These are phyloP conservation scores for Eucalyptus decipiens DNA, from an alignment of 345 rosid species.

Conservation along the genomic window DNA sequence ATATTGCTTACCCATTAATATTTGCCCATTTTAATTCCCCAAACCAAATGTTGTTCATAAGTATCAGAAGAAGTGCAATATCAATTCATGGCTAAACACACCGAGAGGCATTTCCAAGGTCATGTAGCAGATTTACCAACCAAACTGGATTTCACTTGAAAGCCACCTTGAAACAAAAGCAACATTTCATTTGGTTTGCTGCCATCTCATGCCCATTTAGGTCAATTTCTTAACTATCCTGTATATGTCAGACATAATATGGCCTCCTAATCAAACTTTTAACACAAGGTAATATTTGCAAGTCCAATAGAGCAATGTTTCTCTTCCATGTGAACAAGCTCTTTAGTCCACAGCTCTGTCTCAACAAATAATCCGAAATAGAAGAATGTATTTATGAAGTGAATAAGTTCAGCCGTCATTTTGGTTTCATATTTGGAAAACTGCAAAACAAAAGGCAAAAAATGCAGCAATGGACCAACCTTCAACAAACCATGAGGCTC, in stretches of 20 bases:
- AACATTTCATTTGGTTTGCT: neutral
- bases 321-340: neutral
- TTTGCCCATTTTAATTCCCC: neutral
- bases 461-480: slow-evolving; percentile 26
- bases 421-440: neutral
- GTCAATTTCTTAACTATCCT: neutral
- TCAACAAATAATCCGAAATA: neutral
- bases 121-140: neutral
- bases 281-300: neutral
- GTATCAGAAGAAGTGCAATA: neutral
- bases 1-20: neutral
- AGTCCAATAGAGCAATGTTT: neutral
- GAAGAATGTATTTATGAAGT: neutral
- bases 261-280: neutral
- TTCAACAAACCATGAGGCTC: slow-evolving; percentile 86
- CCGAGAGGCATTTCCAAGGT: neutral
- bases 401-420: neutral
- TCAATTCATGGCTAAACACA: neutral
- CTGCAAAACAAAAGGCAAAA: neutral
- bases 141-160: neutral
- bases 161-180: neutral
- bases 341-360: neutral
- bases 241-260: neutral
- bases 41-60: neutral
- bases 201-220: neutral